phyloP scores from a whole-genome alignment of 2,329 filamentous ascomycete species.

The Aspergillus pseudoterreus region DNA sequence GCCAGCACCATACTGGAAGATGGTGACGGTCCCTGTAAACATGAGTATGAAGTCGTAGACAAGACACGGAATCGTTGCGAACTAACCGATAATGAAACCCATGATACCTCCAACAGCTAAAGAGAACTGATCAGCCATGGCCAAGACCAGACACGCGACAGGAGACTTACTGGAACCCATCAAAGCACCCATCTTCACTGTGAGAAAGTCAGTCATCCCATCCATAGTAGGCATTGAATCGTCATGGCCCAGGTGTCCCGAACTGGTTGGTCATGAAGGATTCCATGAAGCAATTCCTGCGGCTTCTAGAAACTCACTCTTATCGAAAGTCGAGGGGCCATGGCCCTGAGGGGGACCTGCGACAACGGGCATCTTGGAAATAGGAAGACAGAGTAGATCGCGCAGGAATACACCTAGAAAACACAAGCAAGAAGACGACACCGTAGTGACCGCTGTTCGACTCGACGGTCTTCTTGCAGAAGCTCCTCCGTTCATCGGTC shows the following conservation, averaged over 20 bases:
- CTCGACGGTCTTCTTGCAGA: not conserved
- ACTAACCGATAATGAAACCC: slow-evolving; percentile 90
- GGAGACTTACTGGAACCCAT: slow-evolving; percentile 90
- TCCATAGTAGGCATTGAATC: not conserved
- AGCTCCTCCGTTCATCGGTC: not conserved
- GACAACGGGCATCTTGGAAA: slow-evolving; percentile 51
- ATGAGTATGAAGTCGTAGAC: slow-evolving; percentile 3
- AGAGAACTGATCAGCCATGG: slow-evolving; percentile 5
- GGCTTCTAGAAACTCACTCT: slow-evolving; percentile 51
- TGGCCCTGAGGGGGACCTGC: slow-evolving; percentile 50
- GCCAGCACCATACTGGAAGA: slow-evolving; percentile 91
- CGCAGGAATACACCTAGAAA: not conserved
- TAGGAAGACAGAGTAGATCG: not conserved
- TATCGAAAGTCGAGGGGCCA: slow-evolving; percentile 67
- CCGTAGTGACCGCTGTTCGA: not conserved
- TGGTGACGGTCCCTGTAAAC: slow-evolving; percentile 75
- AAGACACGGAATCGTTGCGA: not conserved
- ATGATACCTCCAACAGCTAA: slow-evolving; percentile 92
- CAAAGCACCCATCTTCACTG: slow-evolving; percentile 97
- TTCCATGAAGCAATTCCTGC: not conserved
- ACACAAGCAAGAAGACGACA: not conserved
- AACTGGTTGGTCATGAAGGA: too few relatives aligned
- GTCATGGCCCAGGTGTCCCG: not conserved
- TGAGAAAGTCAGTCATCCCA: slow-evolving; percentile 23
- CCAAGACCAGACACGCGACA: not conserved